Evolutionary conservation across 1,284 basidiomycete genomes (phyloP).

Genomic region (Meripilus lineatus): DNA sequence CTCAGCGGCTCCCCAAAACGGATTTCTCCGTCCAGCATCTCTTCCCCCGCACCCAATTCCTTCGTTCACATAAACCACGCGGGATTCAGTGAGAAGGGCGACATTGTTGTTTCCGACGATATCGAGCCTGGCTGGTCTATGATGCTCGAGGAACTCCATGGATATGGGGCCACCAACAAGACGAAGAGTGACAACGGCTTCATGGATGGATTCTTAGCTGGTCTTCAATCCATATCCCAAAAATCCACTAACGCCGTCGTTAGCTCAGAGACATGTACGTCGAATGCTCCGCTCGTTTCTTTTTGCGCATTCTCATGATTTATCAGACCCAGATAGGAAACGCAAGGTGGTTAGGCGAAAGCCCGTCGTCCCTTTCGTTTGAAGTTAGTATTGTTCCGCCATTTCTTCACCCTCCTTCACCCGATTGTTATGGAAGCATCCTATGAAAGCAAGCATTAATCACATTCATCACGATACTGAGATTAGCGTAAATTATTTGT

Average conservation of each 20-base stretch:
- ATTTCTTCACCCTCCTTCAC: too few relatives aligned
- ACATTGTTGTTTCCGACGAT: constrained; percentile 68
- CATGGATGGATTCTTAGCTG: constrained; percentile 60
- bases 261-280: constrained; percentile 4
- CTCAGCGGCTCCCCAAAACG: too few relatives aligned
- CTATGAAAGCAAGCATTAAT: too few relatives aligned
- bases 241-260: constrained; percentile 2
- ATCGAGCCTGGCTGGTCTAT: constrained; percentile 77
- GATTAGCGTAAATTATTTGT: too few relatives aligned
- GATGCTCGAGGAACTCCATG: constrained; percentile 59
- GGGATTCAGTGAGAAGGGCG: constrained; percentile 65
- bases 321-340: constrained; percentile 6
- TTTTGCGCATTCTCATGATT: neutral
- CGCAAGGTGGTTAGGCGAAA: constrained; percentile 16
- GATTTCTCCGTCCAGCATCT: constrained; percentile 60
- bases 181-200: constrained; percentile 63
- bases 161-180: constrained; percentile 50
- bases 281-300: neutral
- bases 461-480: too few relatives aligned
- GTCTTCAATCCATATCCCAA: constrained; percentile 21
- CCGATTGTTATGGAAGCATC: too few relatives aligned
- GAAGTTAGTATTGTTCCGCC: too few relatives aligned
- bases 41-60: constrained; percentile 65
- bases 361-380: constrained; percentile 13
- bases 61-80: constrained; percentile 89